Evolutionary conservation across 495 filamentous ascomycete genomes (phyloP).

Genomic region (Hypoxylon crocopeplum): DNA sequence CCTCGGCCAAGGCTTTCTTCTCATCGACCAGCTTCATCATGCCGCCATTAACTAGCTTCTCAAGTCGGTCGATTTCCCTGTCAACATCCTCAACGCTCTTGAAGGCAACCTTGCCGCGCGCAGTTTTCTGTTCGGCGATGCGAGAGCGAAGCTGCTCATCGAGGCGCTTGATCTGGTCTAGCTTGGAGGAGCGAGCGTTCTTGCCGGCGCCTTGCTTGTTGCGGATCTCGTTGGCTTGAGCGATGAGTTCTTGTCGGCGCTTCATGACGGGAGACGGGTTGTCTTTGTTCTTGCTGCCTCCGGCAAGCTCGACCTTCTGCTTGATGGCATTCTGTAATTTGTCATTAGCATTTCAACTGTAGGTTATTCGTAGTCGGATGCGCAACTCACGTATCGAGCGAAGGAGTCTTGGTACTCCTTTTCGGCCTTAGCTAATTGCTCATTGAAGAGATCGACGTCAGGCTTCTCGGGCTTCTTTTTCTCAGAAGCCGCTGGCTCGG

Average conservation of each 20-base stretch:
- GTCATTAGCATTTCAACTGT: slow-evolving; percentile 17
- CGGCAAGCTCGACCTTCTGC: slow-evolving; percentile 80
- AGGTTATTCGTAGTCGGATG: neutral
- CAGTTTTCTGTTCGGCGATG: slow-evolving; percentile 84
- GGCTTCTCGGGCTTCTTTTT: slow-evolving; percentile 72
- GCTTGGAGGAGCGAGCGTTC: slow-evolving; percentile 70
- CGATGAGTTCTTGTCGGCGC: slow-evolving; percentile 80
- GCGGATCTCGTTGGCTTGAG: slow-evolving; percentile 73
- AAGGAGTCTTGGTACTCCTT: slow-evolving; percentile 79
- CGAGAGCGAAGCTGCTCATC: slow-evolving; percentile 82
- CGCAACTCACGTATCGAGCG: slow-evolving; percentile 74
- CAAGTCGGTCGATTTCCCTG: slow-evolving; percentile 75
- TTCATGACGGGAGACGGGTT: slow-evolving; percentile 74
- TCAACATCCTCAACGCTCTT: slow-evolving; percentile 90
- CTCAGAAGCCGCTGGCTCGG: slow-evolving; percentile 48
- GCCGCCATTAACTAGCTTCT: slow-evolving; percentile 83
- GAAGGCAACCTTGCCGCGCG: slow-evolving; percentile 75
- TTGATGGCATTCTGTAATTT: slow-evolving; percentile 76
- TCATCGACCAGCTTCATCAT: slow-evolving; percentile 95
- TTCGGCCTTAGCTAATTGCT: slow-evolving; percentile 74
- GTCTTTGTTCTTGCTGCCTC: slow-evolving; percentile 71
- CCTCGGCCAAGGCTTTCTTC: slow-evolving; percentile 87
- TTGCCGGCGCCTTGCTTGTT: slow-evolving; percentile 86
- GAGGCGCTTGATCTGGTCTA: slow-evolving; percentile 85
- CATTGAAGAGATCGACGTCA: slow-evolving; percentile 73